Evolutionary conservation across 192 early-diverging fungal genomes (phyloP), one percentile per base, ranked within the genome.

Genomic region (Tieghemiomyces parasiticus): DNA sequence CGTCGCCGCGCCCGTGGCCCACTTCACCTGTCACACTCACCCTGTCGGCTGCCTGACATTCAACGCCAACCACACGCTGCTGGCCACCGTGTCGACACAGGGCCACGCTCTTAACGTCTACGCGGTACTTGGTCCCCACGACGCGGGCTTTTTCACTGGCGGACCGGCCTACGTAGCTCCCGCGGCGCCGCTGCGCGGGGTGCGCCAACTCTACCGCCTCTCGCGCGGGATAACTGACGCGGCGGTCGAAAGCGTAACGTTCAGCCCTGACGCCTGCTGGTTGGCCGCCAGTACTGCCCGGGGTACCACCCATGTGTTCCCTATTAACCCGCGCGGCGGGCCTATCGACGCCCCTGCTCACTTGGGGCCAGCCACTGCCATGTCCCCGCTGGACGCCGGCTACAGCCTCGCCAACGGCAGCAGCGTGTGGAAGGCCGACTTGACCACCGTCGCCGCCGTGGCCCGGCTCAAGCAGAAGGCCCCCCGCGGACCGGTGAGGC

Each of bases 161-260:
- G 38, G 38, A 42, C 38, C 38, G 38, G 38, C 0, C 33, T 2
- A 34, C 30, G 2, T 34, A 20, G 1, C 14, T 16, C 26, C 30
- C 34, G 14, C 42, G 35, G 52, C 69, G 46, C 49, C 34, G 42
- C 61, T 2, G 58, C 62, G 46, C 55, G 60, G 31, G 70, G 70
- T 14, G 13, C 60, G 70, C 9, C 79, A 78, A 63, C 33, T 91
- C 8, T 91, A 89, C 59, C 78, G 78, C 44, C 73, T 90, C 33
- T 74, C 87, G n/a, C 77, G 89, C 20, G 89, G 89, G 9, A 84
- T 79, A 60, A 91, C 89, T 0, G 71, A 81, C 53, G 89, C 88
- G 8, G 76, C 65, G 29, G 76, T 91, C 16, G 83, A 87, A 60
- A 61, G 60, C 60, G 75, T 83, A 47, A 64, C 76, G 1, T 90